Evolutionary conservation across 768 basidiomycete species (phyloP), one percentile per base, ranked within the genome.

Genomic region (Amanita inopinata): DNA sequence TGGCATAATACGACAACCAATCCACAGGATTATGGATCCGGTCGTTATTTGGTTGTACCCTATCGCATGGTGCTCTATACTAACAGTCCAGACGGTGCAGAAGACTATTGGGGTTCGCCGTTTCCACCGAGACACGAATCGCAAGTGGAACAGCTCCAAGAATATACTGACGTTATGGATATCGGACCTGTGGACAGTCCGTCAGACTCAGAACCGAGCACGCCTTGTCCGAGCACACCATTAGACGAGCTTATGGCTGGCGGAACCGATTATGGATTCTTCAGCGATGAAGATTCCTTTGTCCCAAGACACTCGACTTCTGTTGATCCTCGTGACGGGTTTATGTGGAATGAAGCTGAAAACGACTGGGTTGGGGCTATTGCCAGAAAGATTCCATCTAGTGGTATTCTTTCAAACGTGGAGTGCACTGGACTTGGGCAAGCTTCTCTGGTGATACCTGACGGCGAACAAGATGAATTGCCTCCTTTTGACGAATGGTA

Each of bases 401-500:
- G n/a, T n/a, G n/a, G n/a, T n/a, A n/a, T n/a, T n/a, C n/a, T n/a
- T n/a, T n/a, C n/a, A n/a, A n/a, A n/a, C n/a, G n/a, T n/a, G n/a
- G n/a, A n/a, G n/a, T n/a, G n/a, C 33, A 20, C 17, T 10, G 46
- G 49, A 23, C 20, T 43, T 24, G 44, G 49, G 23, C 46, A 41
- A n/a, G 34, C 37, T 46, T 51, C 46, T 34, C 57, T 34, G 45
- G 49, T 33, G 36, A 56, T 47, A 50, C 60, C 50, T 18, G 62
- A 61, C 19, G 62, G 60, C 25, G 61, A 63, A 31, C 65, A 66
- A 34, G 65, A 65, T 22, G 63, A 60, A 7, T 62, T 64, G 32
- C 66, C 67, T 46, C 59, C 63, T 9, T 56, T 66, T 27, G 66
- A 69, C 46, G 62, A 62, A 27, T 69, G 67, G 66, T 68, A 64